Percentiles rank a stretch among this genome's conserved stretches.
phyloP scores from a whole-genome alignment of 805 yeast species.

The Candida arabinofermentans region DNA sequence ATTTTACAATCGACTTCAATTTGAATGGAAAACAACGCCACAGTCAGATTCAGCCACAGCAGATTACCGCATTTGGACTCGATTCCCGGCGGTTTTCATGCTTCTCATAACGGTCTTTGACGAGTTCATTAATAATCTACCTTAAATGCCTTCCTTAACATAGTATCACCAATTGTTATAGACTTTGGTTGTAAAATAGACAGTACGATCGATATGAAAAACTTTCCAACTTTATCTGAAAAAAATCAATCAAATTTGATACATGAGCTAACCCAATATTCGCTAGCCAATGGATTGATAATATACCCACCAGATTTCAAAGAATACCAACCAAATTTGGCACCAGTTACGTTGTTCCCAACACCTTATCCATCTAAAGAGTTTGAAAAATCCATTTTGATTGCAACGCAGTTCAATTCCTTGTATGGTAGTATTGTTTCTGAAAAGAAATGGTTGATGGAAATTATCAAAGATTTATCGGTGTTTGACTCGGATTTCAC shows the following conservation, averaged over 20 bases:
- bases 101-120: no score
- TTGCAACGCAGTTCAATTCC: conserved; percentile 67
- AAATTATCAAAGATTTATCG: conserved; percentile 51
- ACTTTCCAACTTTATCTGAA: conserved; percentile 14
- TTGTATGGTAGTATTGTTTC: conserved; percentile 67
- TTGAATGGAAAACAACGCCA: no score
- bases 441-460: conserved; percentile 58
- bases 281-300: conserved; percentile 73
- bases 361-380: conserved; percentile 75
- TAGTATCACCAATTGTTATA: no score
- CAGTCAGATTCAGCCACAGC: no score
- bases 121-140: no score
- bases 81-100: no score
- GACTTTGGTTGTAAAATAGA: neutral
- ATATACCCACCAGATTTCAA: conserved; percentile 66
- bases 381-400: conserved; percentile 60
- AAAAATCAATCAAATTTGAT: conserved; percentile 11
- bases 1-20: no score
- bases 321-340: conserved; percentile 46
- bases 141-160: no score
- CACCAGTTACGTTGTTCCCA: conserved; percentile 90
- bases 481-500: conserved; percentile 73
- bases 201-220: neutral
- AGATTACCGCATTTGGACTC: no score
- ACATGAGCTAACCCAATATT: conserved; percentile 58